These are phyloP conservation scores for Gypsophila paniculata DNA, from an alignment of 179 eudicot genomes.

Conservation along the genomic window DNA sequence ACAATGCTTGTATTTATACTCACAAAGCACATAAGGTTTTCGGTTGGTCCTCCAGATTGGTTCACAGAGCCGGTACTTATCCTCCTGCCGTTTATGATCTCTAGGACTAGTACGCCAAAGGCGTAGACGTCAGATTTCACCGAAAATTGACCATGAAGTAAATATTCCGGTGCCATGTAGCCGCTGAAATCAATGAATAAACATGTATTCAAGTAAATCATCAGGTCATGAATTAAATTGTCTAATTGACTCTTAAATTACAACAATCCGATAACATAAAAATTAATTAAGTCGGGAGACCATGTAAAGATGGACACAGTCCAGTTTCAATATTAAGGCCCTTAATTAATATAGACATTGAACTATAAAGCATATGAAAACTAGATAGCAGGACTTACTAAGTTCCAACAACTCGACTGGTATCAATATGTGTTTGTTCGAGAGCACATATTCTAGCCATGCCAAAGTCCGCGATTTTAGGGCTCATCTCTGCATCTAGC, in stretches of 20 bases:
- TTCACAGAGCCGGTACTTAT: neutral
- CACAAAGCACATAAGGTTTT: slow-evolving; percentile 27
- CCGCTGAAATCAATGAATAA: slow-evolving; percentile 19
- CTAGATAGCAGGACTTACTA: slow-evolving; percentile 9
- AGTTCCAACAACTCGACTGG: slow-evolving; percentile 30
- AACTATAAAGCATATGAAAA: neutral
- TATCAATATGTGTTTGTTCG: slow-evolving; percentile 27
- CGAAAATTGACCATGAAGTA: slow-evolving; percentile 32
- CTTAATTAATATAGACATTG: too few species aligned
- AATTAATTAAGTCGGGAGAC: too few species aligned
- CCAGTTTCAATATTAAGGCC: too few species aligned
- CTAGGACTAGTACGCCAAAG: slow-evolving; percentile 28
- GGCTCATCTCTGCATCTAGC: slow-evolving; percentile 30
- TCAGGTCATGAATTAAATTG: neutral
- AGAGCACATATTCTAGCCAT: slow-evolving; percentile 25
- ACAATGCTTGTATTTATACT: slow-evolving; percentile 24
- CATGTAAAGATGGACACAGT: too few species aligned
- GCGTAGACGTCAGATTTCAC: slow-evolving; percentile 32
- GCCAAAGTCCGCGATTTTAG: slow-evolving; percentile 35
- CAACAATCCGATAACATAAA: too few species aligned
- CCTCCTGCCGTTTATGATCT: slow-evolving; percentile 27
- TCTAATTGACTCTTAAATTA: too few species aligned
- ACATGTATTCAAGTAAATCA: neutral
- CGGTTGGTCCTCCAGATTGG: slow-evolving; percentile 18
- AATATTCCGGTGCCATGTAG: slow-evolving; percentile 34